These are phyloP conservation scores for Plasmodium yoelii DNA, from an alignment of 169 alveolate species.

Conservation along the genomic window DNA sequence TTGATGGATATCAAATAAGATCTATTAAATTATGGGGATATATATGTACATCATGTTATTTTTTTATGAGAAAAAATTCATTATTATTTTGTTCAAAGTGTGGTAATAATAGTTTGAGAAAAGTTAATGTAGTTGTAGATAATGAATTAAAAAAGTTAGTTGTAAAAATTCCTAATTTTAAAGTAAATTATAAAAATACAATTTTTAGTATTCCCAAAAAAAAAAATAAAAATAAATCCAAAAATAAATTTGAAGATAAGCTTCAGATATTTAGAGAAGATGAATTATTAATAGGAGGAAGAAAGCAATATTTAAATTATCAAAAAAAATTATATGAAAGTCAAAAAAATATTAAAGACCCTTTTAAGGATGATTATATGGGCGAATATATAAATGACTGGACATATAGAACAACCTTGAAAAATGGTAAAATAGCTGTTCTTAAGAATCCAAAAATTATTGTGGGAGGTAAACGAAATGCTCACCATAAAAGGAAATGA, in stretches of 20 bases:
- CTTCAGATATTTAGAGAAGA: conserved; percentile 86
- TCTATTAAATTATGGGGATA: conserved; percentile 92
- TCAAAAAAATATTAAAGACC: conserved; percentile 53
- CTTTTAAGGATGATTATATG: conserved; percentile 44
- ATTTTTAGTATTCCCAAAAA: conserved; percentile 84
- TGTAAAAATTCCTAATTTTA: conserved; percentile 63
- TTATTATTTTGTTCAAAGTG: conserved; percentile 90
- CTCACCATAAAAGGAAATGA: conserved; percentile 30
- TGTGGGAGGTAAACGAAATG: conserved; percentile 44
- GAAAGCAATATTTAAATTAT: conserved; percentile 76
- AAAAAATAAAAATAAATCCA: conserved; percentile 80
- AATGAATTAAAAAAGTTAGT: conserved; percentile 78
- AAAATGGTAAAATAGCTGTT: conserved; percentile 64
- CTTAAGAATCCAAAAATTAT: conserved; percentile 67
- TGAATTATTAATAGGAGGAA: conserved; percentile 84
- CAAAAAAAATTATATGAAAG: conserved; percentile 75
- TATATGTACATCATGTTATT: conserved; percentile 85
- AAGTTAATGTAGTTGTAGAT: conserved; percentile 86
- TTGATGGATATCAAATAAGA: conserved; percentile 90
- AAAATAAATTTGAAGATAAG: conserved; percentile 77
- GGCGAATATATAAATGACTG: conserved; percentile 30
- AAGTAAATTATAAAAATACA: conserved; percentile 82
- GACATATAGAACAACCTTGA: conserved; percentile 62
- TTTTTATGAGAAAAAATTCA: conserved; percentile 77
- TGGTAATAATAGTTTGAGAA: conserved; percentile 91